A percentile compares a stretch with the other conserved stretches of the same genome.
phyloP scores from a whole-genome alignment of 192 early-diverging fungal genomes.

The Podila epicladia region DNA sequence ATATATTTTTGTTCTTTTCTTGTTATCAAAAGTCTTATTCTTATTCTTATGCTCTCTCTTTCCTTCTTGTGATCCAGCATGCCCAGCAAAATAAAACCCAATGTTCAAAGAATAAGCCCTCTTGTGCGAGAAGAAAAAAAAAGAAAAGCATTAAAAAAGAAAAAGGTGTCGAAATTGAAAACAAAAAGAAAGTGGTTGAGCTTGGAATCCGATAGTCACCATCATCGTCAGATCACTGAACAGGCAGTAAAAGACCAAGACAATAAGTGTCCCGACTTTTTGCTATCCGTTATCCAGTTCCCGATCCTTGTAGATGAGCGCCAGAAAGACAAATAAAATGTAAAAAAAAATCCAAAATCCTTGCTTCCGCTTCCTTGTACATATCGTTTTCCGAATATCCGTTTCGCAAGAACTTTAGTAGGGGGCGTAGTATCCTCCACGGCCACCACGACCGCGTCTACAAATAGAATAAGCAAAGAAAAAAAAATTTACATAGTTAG shows the following conservation, averaged over 20 bases:
- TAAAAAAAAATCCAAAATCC: background rate
- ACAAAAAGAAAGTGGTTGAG: background rate
- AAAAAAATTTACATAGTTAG: no score
- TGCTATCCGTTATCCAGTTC: background rate
- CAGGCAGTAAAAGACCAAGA: no score
- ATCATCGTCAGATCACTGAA: no score
- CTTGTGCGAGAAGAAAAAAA: constrained; percentile 1
- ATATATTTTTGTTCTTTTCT: background rate
- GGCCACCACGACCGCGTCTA: constrained; percentile 40
- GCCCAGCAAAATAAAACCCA: no score
- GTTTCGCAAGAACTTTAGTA: constrained; percentile 24
- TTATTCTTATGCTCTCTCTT: constrained; percentile 7
- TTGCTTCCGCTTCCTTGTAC: background rate
- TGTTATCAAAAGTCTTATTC: background rate
- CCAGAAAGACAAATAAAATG: background rate
- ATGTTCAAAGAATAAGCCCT: background rate
- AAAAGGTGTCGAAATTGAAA: background rate
- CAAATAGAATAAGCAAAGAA: background rate
- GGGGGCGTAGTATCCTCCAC: constrained; percentile 52
- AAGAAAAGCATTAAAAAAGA: background rate
- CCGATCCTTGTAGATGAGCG: background rate
- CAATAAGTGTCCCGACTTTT: background rate
- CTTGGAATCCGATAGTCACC: no score
- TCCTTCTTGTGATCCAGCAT: background rate
- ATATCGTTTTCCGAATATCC: background rate